Percentiles rank a stretch among this genome's conserved stretches.
phyloP scores from a whole-genome alignment of 768 basidiomycete genomes.

The Amanita pallidorosea region DNA sequence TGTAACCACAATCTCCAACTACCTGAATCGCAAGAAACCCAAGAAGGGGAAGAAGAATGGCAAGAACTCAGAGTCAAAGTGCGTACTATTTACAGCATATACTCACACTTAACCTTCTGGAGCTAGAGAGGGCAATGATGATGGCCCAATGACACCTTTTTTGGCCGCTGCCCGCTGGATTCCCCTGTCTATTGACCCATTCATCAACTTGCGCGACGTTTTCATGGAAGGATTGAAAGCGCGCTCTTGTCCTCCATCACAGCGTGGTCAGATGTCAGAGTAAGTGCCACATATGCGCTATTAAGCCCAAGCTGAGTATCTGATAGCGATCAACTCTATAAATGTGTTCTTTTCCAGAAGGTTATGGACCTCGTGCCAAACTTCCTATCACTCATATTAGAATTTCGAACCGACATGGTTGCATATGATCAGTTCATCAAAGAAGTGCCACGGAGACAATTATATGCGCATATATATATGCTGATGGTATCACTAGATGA shows the following conservation, averaged over 20 bases:
- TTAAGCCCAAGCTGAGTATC: not conserved
- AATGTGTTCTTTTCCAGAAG: not conserved
- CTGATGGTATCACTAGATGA: not conserved
- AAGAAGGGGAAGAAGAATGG: not conserved
- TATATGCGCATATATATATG: not conserved
- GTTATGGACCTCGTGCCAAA: not conserved
- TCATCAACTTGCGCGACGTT: not conserved
- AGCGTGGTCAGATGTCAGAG: not conserved
- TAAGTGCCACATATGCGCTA: not conserved
- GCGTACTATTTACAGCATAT: not conserved
- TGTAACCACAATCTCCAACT: not conserved
- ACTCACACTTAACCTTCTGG: not conserved
- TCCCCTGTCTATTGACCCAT: not conserved
- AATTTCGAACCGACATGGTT: not conserved
- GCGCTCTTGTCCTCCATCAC: not conserved
- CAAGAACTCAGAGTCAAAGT: not conserved
- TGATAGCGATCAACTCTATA: not conserved
- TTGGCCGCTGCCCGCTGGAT: not conserved
- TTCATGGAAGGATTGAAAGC: not conserved
- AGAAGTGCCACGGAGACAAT: not conserved
- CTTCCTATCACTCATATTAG: not conserved
- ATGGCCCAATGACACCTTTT: not conserved
- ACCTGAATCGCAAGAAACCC: not conserved
- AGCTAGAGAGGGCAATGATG: not conserved
- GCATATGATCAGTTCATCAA: not conserved